phyloP scores from a whole-genome alignment of 2,329 filamentous ascomycete genomes.

The Scytalidium sp. region DNA sequence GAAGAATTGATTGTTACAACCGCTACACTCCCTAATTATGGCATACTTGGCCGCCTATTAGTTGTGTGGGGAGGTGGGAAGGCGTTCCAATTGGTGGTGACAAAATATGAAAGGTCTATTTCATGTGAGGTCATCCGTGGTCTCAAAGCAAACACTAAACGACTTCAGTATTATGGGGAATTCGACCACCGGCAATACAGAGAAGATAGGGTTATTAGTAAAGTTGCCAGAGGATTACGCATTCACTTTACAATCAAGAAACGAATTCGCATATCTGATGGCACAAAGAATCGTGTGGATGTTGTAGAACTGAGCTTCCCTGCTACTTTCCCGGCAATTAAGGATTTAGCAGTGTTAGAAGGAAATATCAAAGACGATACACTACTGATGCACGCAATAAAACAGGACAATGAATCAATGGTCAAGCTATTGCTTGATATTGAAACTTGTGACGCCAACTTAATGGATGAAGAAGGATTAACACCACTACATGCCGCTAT shows the following conservation, averaged over 20 bases:
- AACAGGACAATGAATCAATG: too few relatives aligned
- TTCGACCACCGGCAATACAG: background rate
- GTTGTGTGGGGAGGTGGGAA: conserved; percentile 6
- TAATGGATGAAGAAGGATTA: too few relatives aligned
- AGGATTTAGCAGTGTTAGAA: conserved; percentile 7
- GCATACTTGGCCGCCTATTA: conserved; percentile 3
- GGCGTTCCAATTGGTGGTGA: conserved; percentile 3
- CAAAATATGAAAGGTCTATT: conserved; percentile 2
- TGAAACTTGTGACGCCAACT: too few relatives aligned
- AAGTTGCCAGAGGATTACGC: conserved; percentile 1
- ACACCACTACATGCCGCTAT: too few relatives aligned
- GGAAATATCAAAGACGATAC: too few relatives aligned
- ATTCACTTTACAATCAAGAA: conserved; percentile 7
- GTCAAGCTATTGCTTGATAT: too few relatives aligned
- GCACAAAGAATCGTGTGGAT: conserved; percentile 1
- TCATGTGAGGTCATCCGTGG: conserved; percentile 1
- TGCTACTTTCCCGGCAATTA: background rate
- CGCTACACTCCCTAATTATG: background rate
- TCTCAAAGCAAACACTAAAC: background rate
- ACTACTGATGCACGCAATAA: too few relatives aligned
- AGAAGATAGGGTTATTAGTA: conserved; percentile 5
- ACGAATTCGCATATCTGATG: conserved; percentile 5
- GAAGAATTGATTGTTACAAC: conserved; percentile 3
- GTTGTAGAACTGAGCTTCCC: conserved; percentile 9
- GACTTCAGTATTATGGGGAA: too few relatives aligned